A percentile compares a stretch with the other conserved stretches of the same genome.
Conservation (phyloP, 768 basidiomycete species). For the Suillus occidentalis region DNA sequence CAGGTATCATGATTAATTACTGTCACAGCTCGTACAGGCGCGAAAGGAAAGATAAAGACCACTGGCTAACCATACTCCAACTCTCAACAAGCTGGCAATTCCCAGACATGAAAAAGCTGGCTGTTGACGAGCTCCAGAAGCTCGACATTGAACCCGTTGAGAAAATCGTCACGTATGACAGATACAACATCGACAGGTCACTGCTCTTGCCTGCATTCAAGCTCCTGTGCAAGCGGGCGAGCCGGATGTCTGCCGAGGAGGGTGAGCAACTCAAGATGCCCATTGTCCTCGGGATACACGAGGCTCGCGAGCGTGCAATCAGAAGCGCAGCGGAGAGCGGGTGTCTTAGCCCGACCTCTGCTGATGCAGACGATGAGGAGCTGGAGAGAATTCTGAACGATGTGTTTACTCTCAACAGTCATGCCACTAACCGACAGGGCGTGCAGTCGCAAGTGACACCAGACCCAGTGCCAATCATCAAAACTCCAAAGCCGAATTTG, state of each 20-base stretch:
- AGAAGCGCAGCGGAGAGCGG: constrained; percentile 35
- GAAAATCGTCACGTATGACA: constrained; percentile 57
- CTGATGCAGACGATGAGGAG: constrained; percentile 27
- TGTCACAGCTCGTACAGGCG: constrained; percentile 52
- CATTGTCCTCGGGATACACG: constrained; percentile 51
- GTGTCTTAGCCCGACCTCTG: constrained; percentile 25
- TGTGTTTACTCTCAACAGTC: constrained; percentile 28
- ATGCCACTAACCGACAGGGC: background rate
- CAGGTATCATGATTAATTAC: background rate
- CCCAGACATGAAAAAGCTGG: constrained; percentile 46
- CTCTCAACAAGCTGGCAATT: constrained; percentile 60
- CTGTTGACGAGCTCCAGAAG: constrained; percentile 55
- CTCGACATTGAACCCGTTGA: constrained; percentile 46
- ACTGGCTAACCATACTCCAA: constrained; percentile 55
- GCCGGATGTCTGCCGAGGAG: constrained; percentile 53
- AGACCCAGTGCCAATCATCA: background rate
- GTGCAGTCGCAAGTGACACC: background rate
- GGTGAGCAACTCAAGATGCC: constrained; percentile 55
- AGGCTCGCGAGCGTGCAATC: constrained; percentile 47
- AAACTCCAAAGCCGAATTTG: background rate
- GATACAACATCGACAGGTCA: constrained; percentile 44
- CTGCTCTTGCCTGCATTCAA: constrained; percentile 43
- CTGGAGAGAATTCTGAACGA: constrained; percentile 31
- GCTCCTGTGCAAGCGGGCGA: constrained; percentile 48
- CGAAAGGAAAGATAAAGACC: constrained; percentile 43